Conservation (phyloP, 2,329 filamentous ascomycete species). For the Hypoxylon sp. region DNA sequence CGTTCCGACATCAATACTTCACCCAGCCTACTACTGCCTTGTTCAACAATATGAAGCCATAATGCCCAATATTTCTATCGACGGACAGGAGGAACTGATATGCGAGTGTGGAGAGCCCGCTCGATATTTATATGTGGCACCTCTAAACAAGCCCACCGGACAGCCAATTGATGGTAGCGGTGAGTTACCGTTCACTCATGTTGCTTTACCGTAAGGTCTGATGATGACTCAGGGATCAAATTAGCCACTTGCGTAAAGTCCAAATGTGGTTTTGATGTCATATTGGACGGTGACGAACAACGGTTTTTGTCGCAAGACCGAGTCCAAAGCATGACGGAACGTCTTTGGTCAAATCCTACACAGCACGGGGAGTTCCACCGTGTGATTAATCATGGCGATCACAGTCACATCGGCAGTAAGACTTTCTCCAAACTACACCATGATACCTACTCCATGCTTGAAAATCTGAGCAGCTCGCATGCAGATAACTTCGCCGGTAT, state of each 20-base stretch:
- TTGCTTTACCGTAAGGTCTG: not conserved
- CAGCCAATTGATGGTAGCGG: not conserved
- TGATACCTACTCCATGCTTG: not conserved
- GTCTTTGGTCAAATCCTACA: not conserved
- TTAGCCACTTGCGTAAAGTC: not conserved
- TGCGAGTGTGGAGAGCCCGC: not conserved
- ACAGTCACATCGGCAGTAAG: not conserved
- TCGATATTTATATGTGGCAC: not conserved
- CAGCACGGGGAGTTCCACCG: not conserved
- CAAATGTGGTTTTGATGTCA: not conserved
- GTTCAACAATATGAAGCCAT: too few species aligned
- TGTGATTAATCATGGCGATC: not conserved
- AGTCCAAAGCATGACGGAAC: not conserved
- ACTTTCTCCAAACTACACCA: not conserved
- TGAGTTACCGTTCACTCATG: not conserved
- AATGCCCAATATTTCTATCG: not conserved
- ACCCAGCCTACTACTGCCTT: too few species aligned
- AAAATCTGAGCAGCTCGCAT: not conserved
- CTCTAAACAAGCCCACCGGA: not conserved
- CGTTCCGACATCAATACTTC: too few species aligned
- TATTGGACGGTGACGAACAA: not conserved
- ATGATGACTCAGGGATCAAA: not conserved
- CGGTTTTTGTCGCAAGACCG: not conserved
- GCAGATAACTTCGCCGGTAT: not conserved
- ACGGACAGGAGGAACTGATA: not conserved